Evolutionary conservation across 1,284 basidiomycete species (phyloP), one percentile per base, ranked within the genome.

Genomic region (Macrocystidia cucumis): DNA sequence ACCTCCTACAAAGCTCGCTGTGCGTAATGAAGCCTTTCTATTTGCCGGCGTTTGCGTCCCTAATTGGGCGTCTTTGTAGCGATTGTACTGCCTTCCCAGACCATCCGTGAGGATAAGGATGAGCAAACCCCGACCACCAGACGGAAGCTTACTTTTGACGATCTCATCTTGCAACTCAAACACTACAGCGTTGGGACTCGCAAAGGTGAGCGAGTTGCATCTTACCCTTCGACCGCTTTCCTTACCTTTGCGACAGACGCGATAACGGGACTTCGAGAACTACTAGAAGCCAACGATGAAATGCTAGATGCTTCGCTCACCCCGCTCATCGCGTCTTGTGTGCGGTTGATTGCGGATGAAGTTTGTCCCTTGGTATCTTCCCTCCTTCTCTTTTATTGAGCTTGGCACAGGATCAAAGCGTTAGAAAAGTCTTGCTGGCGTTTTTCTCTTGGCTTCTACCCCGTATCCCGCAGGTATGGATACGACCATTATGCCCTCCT

Each of bases 1-100:
- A 97, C 93, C 1, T 92, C 91, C 0, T 97, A 95, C 75, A 96
- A 92, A 58, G 81, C 91, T 28, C 74, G 88, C 45, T 91, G 91
- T 92, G 48, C 44, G 69, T 52, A 32, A 30, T 35, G 21, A 3
- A 18, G 24, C 11, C 19, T 42, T 38, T 21, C 24, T 30, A 17
- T 33, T 9, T 34, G 37, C n/a, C 4, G 17, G 19, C 19, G 11
- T 36, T 20, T 22, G 13, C 12, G 23, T 30, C 11, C 34, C 38
- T 39, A 21, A 25, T 39, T 36, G 45, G 32, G 39, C 29, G 12
- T 21, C 26, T 23, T 18, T 4, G 20, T 38, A 95, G 91, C 88
- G 9, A 93, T 97, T 54, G 82, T 80, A 17, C 67, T 97, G n/a
- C 92, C 92, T 0, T 74, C 74, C 1, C 92, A 97, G 60, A 84